Base-by-base conservation (phyloP, 495 filamentous ascomycete genomes). In the Aspergillus ostianus region DNA sequence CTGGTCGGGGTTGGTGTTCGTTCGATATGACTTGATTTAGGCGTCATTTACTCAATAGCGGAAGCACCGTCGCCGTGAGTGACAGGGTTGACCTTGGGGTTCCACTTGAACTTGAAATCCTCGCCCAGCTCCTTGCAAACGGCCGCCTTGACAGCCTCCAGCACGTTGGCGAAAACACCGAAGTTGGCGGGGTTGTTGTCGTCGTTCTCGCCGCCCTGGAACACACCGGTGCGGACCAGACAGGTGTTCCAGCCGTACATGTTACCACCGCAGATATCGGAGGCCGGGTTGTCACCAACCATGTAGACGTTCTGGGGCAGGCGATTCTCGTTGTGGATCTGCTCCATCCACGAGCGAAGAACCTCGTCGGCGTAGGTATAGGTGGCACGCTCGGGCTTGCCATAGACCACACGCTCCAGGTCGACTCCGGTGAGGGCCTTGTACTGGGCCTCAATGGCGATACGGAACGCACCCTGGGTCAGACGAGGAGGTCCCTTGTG, bases 361-460 rank as follows among this genome's bases (percentile, higher is more conserved):
- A 90, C 87, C 71, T 90, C 88, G 57, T 91, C 89, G 54, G 88
- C 89, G 74, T 90, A 92, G 70, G 86, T 89, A 83, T 91, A 91
- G 23, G 89, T 90, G 21, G 89, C 89, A 53, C 82, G 72, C 74
- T 92, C 89, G 45, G 89, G 89, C 80, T 92, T 92, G 65, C 89
- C 89, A 74, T 91, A 92, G 57, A 92, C 86, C n/a, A 89, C 85
- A 77, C 89, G 89, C 82, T 91, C 89, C 13, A 92, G 82, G 49
- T 91, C 88, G 2, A 81, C 78, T 52, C 88, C 89, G 0, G 89
- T 90, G 51, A 90, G 72, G 20, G 87, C 81, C 72, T 87, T 89
- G 80, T 90, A 91, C 81, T 90, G 87, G 57, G 88, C 87, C 72
- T 91, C 89, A 51, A 92, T 80, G 19, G 84, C 81, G 67, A 90